phyloP scores from a whole-genome alignment of 2,329 filamentous ascomycete species.

The Hymenoscyphus occultus region DNA sequence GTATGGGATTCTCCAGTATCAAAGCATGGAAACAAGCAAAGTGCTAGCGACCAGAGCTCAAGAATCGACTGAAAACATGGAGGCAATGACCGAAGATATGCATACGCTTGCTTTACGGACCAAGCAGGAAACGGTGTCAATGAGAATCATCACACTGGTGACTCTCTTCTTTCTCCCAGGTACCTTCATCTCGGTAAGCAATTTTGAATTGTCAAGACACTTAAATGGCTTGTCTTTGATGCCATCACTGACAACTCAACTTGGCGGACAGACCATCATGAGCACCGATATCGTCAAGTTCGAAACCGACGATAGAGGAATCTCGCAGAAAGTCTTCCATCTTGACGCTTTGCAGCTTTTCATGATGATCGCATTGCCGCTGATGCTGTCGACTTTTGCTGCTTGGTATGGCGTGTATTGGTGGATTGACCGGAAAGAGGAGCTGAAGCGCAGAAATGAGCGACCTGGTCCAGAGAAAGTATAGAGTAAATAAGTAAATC shows the following conservation, averaged over 20 bases:
- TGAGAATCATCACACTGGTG: conserved; percentile 43
- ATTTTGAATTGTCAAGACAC: background rate
- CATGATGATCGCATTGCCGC: conserved; percentile 34
- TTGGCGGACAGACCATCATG: background rate
- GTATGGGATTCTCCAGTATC: conserved; percentile 38
- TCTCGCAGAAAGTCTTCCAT: background rate
- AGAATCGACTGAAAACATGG: conserved; percentile 24
- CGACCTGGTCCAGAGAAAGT: background rate
- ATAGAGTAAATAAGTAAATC: too few species aligned
- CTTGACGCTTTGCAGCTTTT: background rate
- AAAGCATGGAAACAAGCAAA: conserved; percentile 36
- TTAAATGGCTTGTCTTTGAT: background rate
- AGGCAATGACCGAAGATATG: conserved; percentile 33
- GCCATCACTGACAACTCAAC: background rate
- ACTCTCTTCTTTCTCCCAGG: conserved; percentile 44
- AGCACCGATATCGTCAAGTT: background rate
- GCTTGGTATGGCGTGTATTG: conserved; percentile 38
- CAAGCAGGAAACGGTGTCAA: conserved; percentile 41
- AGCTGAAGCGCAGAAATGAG: background rate
- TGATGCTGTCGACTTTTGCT: conserved; percentile 37
- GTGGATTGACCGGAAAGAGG: conserved; percentile 26
- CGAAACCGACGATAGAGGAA: background rate
- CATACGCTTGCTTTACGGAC: conserved; percentile 38
- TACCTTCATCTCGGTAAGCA: conserved; percentile 42
- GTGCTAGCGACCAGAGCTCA: conserved; percentile 30